Percentiles rank a stretch among this genome's conserved stretches.
Conservation (phyloP, 148 eudicot genomes). For the Arbutus unedo region DNA sequence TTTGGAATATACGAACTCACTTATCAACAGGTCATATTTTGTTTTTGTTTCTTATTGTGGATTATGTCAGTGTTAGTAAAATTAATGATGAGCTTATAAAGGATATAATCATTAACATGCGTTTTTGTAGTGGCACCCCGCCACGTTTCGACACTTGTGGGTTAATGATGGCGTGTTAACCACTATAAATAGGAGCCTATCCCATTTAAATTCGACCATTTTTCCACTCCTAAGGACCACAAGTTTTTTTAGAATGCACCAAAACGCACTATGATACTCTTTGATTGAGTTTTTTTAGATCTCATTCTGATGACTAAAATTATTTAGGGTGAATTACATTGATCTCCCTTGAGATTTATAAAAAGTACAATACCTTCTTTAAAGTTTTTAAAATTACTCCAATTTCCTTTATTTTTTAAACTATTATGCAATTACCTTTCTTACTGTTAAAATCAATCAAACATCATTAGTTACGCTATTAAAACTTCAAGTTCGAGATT, state of each 20-base stretch:
- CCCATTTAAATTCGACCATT: neutral
- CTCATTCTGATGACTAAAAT: too few species aligned
- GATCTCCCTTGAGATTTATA: too few species aligned
- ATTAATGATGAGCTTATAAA: neutral
- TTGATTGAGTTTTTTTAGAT: too few species aligned
- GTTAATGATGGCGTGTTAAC: neutral
- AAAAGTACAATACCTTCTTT: too few species aligned
- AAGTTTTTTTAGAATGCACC: neutral
- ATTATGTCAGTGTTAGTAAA: neutral
- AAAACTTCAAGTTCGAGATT: too few species aligned
- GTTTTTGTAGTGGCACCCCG: neutral
- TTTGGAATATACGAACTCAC: neutral
- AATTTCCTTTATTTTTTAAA: too few species aligned
- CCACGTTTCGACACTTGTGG: neutral
- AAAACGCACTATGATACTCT: too few species aligned
- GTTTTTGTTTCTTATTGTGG: neutral
- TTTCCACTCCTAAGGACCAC: neutral
- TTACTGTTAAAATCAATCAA: too few species aligned
- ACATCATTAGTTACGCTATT: too few species aligned
- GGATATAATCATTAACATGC: neutral
- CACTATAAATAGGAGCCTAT: neutral
- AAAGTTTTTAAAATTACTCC: too few species aligned
- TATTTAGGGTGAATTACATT: too few species aligned
- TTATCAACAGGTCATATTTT: neutral
- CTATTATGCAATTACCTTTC: too few species aligned